Evolutionary conservation across 495 filamentous ascomycete species (phyloP), one percentile per base, ranked within the genome.

Genomic region (Penicillium argentinense): DNA sequence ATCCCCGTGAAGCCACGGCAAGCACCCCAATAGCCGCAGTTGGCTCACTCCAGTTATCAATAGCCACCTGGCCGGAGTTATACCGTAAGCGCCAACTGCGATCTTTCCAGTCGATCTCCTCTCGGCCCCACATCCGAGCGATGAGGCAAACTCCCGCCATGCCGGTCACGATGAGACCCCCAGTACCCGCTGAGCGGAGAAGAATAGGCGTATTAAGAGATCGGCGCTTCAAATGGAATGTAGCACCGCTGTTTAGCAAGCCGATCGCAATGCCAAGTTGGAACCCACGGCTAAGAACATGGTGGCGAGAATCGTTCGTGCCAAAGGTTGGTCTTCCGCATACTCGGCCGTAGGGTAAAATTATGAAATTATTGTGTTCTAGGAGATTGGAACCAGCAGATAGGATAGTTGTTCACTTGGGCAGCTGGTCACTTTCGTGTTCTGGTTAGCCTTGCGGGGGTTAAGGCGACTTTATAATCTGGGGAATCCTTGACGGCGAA

Each of bases 101-200:
- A 58, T 85, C 81, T 49, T 76, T 57, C 82, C 82, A 85, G 54
- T 85, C 82, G 45, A 84, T 78, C 32, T 75, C 67, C 53, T 82
- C 73, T 16, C 67, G 58, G 0, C 73, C 74, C 52, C 64, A 66
- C 82, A 86, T 84, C 7, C 74, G 58, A 0, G 24, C 64, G 9
- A 61, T 34, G 9, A 81, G 42, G 23, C 37, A 64, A 6, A 75
- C 26, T n/a, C 55, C 49, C 11, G 69, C 13, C 1, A 71, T 26
- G 0, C 51, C 71, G 5, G 59, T 52, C 1, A 57, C 65, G 51
- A 58, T 39, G 12, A 42, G 9, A 0, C 24, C 58, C 29, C 67
- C 65, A 0, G 51, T 43, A 1, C 72, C 71, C 1, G 67, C 47
- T 1, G 60, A 57, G n/a, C 69, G 69, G 11, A 75, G 51, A 16